Base-by-base conservation (phyloP, 192 early-diverging fungal species). In the Coemansia reversa region DNA sequence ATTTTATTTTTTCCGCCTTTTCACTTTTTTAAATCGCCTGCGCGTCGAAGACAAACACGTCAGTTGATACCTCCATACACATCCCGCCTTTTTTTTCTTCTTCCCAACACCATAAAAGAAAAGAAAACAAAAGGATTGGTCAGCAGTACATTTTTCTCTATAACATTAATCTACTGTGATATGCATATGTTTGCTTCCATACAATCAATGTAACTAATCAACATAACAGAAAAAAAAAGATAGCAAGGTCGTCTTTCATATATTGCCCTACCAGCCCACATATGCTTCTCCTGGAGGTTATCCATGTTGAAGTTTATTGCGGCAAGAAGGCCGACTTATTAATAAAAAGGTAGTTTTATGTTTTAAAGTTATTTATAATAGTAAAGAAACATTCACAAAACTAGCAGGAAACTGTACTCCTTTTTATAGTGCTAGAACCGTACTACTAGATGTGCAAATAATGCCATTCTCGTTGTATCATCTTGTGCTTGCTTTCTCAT, bases 1-100 rank as follows among this genome's bases (percentile, higher is more conserved):
- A n/a, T n/a, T n/a, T n/a, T n/a, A n/a, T n/a, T n/a, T 45, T 45
- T 45, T 45, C 39, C 39, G 39, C 39, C 39, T 45, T 45, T 45
- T 45, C 39, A 45, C 12, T 16, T 45, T 16, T 45, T 14, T 45
- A 45, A 45, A 45, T 45, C 9, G 39, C 12, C 39, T 45, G 39
- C 39, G 39, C 16, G 39, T 14, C 12, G 14, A 45, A 3, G 39
- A 45, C 39, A 45, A 45, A 45, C 39, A 45, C 39, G 12, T 45
- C 39, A 45, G 8, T 45, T 45, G 39, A 45, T 16, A 45, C 39
- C 12, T 16, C 12, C 39, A 45, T 12, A 45, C 27, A 27, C 27
- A 27, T 3, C 27, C 27, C 2, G 2, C 27, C 27, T 27, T 27
- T 27, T 27, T 27, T 27, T 9, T 12, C 39, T 12, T 45, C 3